A percentile compares a stretch with the other conserved stretches of the same genome.
Conservation (phyloP, 352 stramenopile species). For the Globisporangium cederbergense region DNA sequence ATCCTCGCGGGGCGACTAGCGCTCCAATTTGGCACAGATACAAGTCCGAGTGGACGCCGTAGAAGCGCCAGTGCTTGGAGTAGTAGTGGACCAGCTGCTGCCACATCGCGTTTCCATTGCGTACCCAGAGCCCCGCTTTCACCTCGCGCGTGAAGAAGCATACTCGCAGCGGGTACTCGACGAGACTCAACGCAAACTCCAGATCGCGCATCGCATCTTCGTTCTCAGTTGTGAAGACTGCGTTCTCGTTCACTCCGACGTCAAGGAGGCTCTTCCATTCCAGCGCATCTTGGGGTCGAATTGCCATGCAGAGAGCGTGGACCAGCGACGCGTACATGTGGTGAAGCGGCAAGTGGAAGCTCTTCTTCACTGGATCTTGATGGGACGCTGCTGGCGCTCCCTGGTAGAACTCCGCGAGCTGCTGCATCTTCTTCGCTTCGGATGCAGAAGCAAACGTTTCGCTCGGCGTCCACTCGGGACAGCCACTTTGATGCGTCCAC, state of each 20-base stretch:
- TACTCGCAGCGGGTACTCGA: conserved; percentile 57
- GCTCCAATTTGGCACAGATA: conserved; percentile 64
- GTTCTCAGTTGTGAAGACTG: conserved; percentile 1
- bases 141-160: conserved; percentile 66
- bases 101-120: conserved; percentile 78
- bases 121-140: conserved; percentile 70
- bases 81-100: conserved; percentile 80
- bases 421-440: conserved; percentile 20
- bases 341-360: conserved; percentile 74
- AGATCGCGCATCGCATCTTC: conserved; percentile 19
- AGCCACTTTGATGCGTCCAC: conserved; percentile 40
- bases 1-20: conserved; percentile 45
- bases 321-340: conserved; percentile 69
- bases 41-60: conserved; percentile 67
- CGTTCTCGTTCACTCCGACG: conserved; percentile 11
- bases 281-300: conserved; percentile 29
- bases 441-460: conserved; percentile 11
- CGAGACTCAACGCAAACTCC: conserved; percentile 40
- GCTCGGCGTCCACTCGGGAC: conserved; percentile 23
- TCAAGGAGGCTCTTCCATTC: conserved; percentile 53
- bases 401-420: conserved; percentile 41
- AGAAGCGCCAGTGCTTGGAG: conserved; percentile 79
- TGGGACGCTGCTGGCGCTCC: conserved; percentile 18
- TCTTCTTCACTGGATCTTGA: conserved; percentile 41
- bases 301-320: conserved; percentile 42